Evolutionary conservation across 306 rosid genomes (phyloP).

Genomic region (Rubus idaeus): DNA sequence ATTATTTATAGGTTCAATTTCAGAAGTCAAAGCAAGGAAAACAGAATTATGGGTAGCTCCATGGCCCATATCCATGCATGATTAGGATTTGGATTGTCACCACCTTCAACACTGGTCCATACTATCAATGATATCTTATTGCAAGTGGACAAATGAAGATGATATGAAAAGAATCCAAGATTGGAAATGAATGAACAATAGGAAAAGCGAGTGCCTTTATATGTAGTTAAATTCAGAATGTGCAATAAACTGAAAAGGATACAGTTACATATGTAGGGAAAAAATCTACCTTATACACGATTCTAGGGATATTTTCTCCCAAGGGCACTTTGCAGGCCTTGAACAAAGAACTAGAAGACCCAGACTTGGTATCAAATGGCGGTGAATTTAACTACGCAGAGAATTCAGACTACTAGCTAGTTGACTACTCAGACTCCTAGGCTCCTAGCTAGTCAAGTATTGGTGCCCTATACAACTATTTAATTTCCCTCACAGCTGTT

Average conservation of each 20-base stretch:
- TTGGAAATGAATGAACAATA: not conserved
- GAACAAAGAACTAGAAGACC: not conserved
- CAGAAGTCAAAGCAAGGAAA: slow-evolving; percentile 12
- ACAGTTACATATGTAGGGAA: not conserved
- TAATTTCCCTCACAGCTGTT: not conserved
- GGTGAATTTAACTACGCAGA: not conserved
- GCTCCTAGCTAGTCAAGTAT: not conserved
- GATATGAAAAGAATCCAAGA: slow-evolving; percentile 12
- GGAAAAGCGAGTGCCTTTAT: not conserved
- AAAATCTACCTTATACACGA: not conserved
- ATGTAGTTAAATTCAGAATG: not conserved
- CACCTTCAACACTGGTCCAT: slow-evolving; percentile 1
- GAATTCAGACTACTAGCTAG: slow-evolving; percentile 5
- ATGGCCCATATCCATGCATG: slow-evolving; percentile 8
- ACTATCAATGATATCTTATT: slow-evolving; percentile 3
- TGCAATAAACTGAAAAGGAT: not conserved
- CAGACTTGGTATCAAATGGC: not conserved
- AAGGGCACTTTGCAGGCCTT: not conserved
- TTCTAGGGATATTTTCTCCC: not conserved
- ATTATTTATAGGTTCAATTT: not conserved
- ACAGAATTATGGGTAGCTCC: not conserved
- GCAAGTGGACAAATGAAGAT: slow-evolving; percentile 10
- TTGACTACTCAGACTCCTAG: not conserved
- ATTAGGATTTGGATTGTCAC: slow-evolving; percentile 2
- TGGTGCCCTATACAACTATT: not conserved